Evolutionary conservation across 208 protist genomes (phyloP), one percentile per base, ranked within the genome.

Genomic region (Trypanosoma grayi): DNA sequence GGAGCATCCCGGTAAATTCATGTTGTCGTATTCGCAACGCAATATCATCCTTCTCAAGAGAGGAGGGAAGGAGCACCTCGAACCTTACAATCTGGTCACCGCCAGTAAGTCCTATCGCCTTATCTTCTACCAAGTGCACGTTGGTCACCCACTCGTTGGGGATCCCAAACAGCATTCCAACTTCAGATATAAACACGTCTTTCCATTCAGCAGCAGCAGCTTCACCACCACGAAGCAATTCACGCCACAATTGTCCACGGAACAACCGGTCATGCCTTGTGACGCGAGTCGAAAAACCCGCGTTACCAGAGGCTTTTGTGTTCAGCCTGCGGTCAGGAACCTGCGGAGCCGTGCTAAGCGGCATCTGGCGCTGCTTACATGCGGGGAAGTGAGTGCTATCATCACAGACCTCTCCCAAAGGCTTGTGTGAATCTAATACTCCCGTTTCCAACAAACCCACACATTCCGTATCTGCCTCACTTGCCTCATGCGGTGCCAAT

Each of bases 1-100:
- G 27, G 28, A 60, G 5, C 57, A 72, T 44, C 6, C 34, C 40
- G 6, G 27, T 46, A 60, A 72, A 72, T 27, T 72, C 51, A 45
- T 63, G 57, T 22, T 65, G 27, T 37, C 46, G 50, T 41, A 72
- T 45, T 36, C 46, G 36, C 22, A 24, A 34, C 10, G 33, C 3
- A 0, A 62, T 27, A 27, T 65, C 58, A 25, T 59, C 34, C 6
- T 52, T 14, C 28, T 36, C 41, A 31, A 64, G 5, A 10, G 57
- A 60, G 11, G 34, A 31, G 2, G 66, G 66, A 60, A 72, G 66
- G 28, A 47, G 57, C 36, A 72, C 24, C 6, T 53, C 20, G 60
- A 72, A 72, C 34, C 28, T 33, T 14, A 72, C 51, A 20, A 25
- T 20, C 25, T 55, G 36, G 41, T 65, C 56, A 37, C n/a, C 33